These are phyloP conservation scores for Sphenostylis stenocarpa DNA, from an alignment of 306 rosid genomes.

Conservation along the genomic window DNA sequence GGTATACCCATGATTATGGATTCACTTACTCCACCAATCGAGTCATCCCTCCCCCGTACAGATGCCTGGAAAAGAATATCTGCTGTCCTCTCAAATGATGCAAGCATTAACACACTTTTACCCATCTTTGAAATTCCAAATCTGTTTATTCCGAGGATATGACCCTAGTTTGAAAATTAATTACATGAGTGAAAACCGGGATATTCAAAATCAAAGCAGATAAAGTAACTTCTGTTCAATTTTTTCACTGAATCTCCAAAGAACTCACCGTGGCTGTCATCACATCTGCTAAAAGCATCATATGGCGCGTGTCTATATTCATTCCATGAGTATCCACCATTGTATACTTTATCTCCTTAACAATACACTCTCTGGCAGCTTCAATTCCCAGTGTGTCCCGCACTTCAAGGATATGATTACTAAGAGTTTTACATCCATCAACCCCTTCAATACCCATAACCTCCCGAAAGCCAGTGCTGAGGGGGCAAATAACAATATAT, in stretches of 20 bases:
- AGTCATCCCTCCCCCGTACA: slow-evolving; percentile 67
- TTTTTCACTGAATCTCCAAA: slow-evolving; percentile 24
- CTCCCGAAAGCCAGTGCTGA: slow-evolving; percentile 70
- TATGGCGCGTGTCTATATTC: slow-evolving; percentile 90
- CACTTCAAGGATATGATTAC: slow-evolving; percentile 85
- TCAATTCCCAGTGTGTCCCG: slow-evolving; percentile 77
- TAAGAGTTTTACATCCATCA: slow-evolving; percentile 64
- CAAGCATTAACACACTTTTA: slow-evolving; percentile 84
- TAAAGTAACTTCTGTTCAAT: not conserved
- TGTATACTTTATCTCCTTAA: slow-evolving; percentile 70
- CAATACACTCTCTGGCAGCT: slow-evolving; percentile 85
- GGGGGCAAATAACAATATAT: not conserved
- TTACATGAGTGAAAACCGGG: not conserved
- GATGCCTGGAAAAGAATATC: slow-evolving; percentile 82
- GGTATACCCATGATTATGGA: slow-evolving; percentile 95
- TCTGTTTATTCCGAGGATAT: slow-evolving; percentile 91
- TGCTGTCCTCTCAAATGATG: slow-evolving; percentile 86
- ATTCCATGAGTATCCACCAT: slow-evolving; percentile 67
- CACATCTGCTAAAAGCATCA: slow-evolving; percentile 94
- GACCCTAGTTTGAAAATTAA: slow-evolving; percentile 58
- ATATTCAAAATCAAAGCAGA: slow-evolving; percentile 9
- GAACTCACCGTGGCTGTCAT: slow-evolving; percentile 83
- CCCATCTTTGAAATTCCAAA: slow-evolving; percentile 91
- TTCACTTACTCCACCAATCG: slow-evolving; percentile 88
- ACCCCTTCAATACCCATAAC: slow-evolving; percentile 89